Conservation (phyloP, 371 early-diverging fungal genomes). For the Mortierella sp. region DNA sequence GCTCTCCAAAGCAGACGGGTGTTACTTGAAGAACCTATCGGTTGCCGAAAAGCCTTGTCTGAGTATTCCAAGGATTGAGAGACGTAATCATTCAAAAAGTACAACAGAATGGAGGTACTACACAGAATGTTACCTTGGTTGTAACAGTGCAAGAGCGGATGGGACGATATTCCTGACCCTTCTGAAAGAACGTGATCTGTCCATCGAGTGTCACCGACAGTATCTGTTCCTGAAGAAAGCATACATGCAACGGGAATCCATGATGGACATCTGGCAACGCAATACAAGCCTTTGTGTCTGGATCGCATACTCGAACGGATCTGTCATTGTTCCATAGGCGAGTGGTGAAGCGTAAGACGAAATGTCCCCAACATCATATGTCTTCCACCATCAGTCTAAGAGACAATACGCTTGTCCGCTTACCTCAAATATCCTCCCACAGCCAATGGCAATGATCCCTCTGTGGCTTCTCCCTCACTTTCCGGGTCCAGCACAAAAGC, state of each 20-base stretch:
- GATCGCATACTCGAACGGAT: constrained; percentile 19
- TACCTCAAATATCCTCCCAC: constrained; percentile 41
- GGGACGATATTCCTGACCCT: constrained; percentile 14
- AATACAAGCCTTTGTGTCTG: neutral
- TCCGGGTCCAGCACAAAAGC: too few species aligned
- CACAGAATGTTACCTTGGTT: constrained; percentile 33
- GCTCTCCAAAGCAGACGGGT: constrained; percentile 18
- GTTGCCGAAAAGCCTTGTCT: too few species aligned
- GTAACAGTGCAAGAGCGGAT: constrained; percentile 18
- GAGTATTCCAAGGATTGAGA: too few species aligned
- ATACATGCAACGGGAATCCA: constrained; percentile 28
- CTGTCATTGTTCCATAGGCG: neutral
- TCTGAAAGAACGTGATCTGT: constrained; percentile 22
- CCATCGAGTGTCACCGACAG: constrained; percentile 29
- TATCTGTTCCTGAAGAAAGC: constrained; percentile 19
- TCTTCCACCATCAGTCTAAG: too few species aligned
- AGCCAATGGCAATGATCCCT: constrained; percentile 5
- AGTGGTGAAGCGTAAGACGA: too few species aligned
- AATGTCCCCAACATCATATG: too few species aligned
- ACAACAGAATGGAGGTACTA: too few species aligned
- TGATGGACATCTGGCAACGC: constrained; percentile 32
- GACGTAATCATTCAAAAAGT: too few species aligned
- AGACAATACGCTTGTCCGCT: too few species aligned
- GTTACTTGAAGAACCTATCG: constrained; percentile 28
- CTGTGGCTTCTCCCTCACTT: neutral